Conservation (phyloP, 768 basidiomycete species). For the Pulveroboletus ravenelii region DNA sequence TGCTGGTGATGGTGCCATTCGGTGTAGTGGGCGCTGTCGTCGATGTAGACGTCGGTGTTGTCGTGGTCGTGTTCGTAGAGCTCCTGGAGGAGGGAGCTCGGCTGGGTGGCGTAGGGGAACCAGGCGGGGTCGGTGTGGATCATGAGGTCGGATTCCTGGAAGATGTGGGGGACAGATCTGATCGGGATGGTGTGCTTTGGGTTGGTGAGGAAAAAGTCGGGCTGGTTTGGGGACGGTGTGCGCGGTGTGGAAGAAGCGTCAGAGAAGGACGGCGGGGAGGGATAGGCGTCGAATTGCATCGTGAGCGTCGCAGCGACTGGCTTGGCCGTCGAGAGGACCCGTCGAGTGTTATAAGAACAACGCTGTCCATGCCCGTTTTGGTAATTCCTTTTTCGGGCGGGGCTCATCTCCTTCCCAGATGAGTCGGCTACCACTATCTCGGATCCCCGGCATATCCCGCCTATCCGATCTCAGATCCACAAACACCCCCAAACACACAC, state of each 20-base stretch:
- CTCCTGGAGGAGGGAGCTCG: constrained; percentile 62
- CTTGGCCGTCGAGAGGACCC: constrained; percentile 4
- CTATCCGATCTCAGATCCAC: constrained; percentile 27
- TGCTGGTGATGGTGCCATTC: constrained; percentile 36
- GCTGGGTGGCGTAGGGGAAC: constrained; percentile 32
- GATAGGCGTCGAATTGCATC: constrained; percentile 61
- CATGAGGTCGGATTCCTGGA: constrained; percentile 38
- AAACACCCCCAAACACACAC: constrained; percentile 9
- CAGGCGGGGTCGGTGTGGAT: constrained; percentile 37
- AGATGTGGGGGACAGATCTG: constrained; percentile 48
- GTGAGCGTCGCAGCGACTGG: constrained; percentile 21
- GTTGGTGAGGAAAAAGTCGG: constrained; percentile 33
- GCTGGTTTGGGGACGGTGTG: constrained; percentile 61
- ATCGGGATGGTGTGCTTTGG: constrained; percentile 37
- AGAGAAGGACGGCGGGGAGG: constrained; percentile 48
- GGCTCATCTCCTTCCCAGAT: constrained; percentile 33
- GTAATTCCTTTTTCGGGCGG: constrained; percentile 24
- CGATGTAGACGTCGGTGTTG: constrained; percentile 35
- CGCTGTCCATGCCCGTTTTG: constrained; percentile 22
- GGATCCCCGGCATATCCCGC: constrained; percentile 32
- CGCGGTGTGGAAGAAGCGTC: constrained; percentile 66
- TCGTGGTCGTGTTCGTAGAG: constrained; percentile 60
- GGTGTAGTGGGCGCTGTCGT: constrained; percentile 32
- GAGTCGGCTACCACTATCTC: constrained; percentile 33
- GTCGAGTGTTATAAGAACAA: constrained; percentile 32